Evolutionary conservation across 1,139 yeast genomes (phyloP), one percentile per base, ranked within the genome.

Genomic region (Candida gigantensis): DNA sequence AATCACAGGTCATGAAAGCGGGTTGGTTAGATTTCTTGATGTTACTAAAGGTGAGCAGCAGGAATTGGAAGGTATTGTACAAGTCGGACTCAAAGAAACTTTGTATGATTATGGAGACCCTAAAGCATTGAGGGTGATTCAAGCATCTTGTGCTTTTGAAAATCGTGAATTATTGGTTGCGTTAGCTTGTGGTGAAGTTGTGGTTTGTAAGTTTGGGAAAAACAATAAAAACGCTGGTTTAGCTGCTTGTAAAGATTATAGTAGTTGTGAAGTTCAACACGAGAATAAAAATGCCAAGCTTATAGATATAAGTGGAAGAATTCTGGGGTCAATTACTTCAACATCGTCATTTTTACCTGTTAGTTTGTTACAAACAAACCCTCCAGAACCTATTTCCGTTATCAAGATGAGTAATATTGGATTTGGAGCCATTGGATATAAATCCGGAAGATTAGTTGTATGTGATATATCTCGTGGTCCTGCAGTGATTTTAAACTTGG

Each of bases 391-490:
- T 31, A 80, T 85, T 3, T 69, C 90, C 0, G 76, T 86, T 2
- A 49, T 90, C 34, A 72, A 74, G 38, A 75, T 85, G 58, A 81
- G 90, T 45, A 77, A 84, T 45, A 70, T 88, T 34, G 97, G 97
- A 0, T 89, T 92, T 64, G 87, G 85, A 4, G 95, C 89, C 1
- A 67, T 87, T 34, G 96, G 86, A 0, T 89, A 86, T 57, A 74
- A 74, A 33, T 77, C 83, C 10, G 98, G 98, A 16, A 72, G 80
- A 28, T 49, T 92, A 21, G 62, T 84, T 3, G 82, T 92, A 1
- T 65, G 94, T 44, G 97, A 92, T 60, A 57, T 68, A 10, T 72
- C 88, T 40, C 72, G 97, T 42, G 95, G 95, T 0, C 96, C 96
- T 1, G 88, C 89, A 0, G 68, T 87, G 2, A 84, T 90, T 20